phyloP scores from a whole-genome alignment of 2,329 filamentous ascomycete genomes.

The Ophiostoma ips region DNA sequence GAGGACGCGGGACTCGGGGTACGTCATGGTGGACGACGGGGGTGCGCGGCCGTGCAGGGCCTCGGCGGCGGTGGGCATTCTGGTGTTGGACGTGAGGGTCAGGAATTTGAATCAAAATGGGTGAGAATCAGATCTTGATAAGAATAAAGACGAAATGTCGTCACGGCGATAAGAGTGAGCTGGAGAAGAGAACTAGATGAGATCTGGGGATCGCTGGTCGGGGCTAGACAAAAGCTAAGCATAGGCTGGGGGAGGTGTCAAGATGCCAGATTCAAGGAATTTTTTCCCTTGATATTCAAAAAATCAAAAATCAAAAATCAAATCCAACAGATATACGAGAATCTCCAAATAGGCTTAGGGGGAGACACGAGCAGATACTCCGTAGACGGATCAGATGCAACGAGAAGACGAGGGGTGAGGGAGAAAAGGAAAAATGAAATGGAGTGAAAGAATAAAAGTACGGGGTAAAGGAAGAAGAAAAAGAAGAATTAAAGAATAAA shows the following conservation, averaged over 20 bases:
- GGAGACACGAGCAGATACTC: too few species aligned
- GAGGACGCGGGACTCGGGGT: conserved; percentile 66
- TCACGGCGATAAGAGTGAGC: too few species aligned
- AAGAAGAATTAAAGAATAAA: background rate
- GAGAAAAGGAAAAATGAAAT: background rate
- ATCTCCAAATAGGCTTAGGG: too few species aligned
- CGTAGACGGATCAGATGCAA: background rate
- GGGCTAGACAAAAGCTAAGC: too few species aligned
- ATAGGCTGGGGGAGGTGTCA: too few species aligned
- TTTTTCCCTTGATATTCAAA: too few species aligned
- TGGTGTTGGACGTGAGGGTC: background rate
- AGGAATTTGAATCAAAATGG: background rate
- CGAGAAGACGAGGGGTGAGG: background rate
- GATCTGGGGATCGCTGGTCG: too few species aligned
- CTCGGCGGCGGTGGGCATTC: conserved; percentile 2
- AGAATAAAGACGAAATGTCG: background rate
- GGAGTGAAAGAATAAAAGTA: background rate
- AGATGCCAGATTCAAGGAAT: too few species aligned
- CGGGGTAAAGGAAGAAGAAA: background rate
- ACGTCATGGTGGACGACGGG: conserved; percentile 12
- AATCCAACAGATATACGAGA: too few species aligned
- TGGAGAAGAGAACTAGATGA: too few species aligned
- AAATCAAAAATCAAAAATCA: too few species aligned
- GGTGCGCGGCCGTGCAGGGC: background rate
- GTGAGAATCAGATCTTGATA: background rate